phyloP scores from a whole-genome alignment of 805 yeast genomes.

The Barnettozyma wickerhamii region DNA sequence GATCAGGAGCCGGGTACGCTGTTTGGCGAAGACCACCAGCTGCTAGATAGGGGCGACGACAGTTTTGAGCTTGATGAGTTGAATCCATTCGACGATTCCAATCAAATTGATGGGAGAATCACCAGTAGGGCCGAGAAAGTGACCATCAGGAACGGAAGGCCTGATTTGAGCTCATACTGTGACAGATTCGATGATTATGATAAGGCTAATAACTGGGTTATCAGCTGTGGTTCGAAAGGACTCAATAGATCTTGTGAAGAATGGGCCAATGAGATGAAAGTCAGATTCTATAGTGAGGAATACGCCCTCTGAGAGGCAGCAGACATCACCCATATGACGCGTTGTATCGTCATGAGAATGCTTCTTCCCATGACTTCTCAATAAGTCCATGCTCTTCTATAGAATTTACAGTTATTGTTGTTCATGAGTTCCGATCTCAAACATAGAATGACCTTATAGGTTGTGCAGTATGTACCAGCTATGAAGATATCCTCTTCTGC shows the following conservation, averaged over 20 bases:
- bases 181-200: slow-evolving; percentile 27
- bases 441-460: too few relatives aligned
- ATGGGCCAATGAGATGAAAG: slow-evolving; percentile 34
- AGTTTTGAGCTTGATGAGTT: slow-evolving; percentile 20
- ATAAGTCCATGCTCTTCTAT: too few relatives aligned
- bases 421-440: too few relatives aligned
- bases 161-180: slow-evolving; percentile 30
- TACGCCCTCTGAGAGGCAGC: slow-evolving; percentile 25
- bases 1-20: not conserved
- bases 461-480: too few relatives aligned
- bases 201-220: slow-evolving; percentile 41
- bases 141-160: slow-evolving; percentile 34
- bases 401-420: too few relatives aligned
- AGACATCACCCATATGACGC: not conserved
- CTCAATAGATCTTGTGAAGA: slow-evolving; percentile 36
- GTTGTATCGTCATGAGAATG: too few relatives aligned
- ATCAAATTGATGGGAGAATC: not conserved
- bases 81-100: slow-evolving; percentile 20
- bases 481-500: too few relatives aligned
- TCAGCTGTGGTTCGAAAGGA: slow-evolving; percentile 55
- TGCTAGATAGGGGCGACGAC: slow-evolving; percentile 17
- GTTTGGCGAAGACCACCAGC: slow-evolving; percentile 13
- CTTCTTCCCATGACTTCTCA: too few relatives aligned
- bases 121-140: slow-evolving; percentile 1
- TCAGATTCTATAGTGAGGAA: slow-evolving; percentile 40